Base-by-base conservation (phyloP, 352 stramenopile species). In the Phytophthora meadii region DNA sequence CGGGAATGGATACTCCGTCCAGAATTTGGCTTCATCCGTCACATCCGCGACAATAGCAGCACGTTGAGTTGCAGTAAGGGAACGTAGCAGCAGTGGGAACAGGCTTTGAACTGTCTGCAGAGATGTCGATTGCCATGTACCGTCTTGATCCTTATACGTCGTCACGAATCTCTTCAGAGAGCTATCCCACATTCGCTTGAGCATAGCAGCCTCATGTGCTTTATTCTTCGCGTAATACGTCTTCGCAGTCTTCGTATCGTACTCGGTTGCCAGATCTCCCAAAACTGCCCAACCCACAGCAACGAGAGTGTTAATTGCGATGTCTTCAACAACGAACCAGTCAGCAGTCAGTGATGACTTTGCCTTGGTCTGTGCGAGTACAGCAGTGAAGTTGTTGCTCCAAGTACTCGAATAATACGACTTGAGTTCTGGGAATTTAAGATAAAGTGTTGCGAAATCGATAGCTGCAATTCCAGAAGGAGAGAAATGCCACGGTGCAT, bases 281-380 rank as follows among this genome's bases (percentile, higher is more conserved):
- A 22, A 22, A 22, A 22, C 22, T 22, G 52, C 61, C 61, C 61
- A 69, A 30, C 61, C 61, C 5, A 58, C 53, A 22, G 61, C 61
- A 4, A 69, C 61, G n/a, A 68, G 52, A 6, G 60, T 68, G 46
- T 69, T 63, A 19, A 69, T 69, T 32, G 61, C 61, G n/a, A 69
- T 69, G n/a, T 69, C 61, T 42, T 69, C 46, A 12, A 69, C 61
- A 8, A 69, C 36, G 22, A 69, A 69, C 61, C 61, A 69, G 61
- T 69, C 52, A 25, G 60, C 52, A 15, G 30, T 49, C 27, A 69
- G 61, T 25, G 61, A 69, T 5, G 61, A 63, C 30, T 2, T 1
- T 12, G 53, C 61, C 44, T 58, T 63, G 10, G 53, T 63, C 27
- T 69, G 61, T 14, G 34, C 61, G 1, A 69, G 46, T 5, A 69